Base-by-base conservation (phyloP, 371 early-diverging fungal genomes). In the Antonospora locustae region DNA sequence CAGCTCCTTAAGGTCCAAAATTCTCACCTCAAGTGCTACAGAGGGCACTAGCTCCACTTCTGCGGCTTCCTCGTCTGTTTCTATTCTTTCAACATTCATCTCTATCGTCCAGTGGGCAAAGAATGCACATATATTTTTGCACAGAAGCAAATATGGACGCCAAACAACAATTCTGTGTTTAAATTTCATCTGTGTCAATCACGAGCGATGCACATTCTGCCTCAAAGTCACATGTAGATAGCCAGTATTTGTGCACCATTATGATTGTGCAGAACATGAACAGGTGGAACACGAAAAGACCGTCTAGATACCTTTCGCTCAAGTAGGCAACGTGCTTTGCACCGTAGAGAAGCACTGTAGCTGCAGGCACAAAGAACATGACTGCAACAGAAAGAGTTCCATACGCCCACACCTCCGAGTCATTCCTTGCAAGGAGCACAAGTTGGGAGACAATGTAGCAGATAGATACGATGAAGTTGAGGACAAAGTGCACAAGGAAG, bases 241-340 rank as follows among this genome's bases (percentile, higher is more conserved):
- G 38, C 70, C 70, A 70, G 29, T 50, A 70, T 27, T 70, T 70
- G 51, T 70, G 70, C 11, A 55, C 34, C 70, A 70, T 65, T 27
- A 70, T 50, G 11, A 66, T 34, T 22, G 61, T 23, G 20, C 61
- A 58, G 28, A 66, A 56, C 9, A 46, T 51, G 47, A 52, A 65
- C 9, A 65, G 36, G 39, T 48, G 40, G 20, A 48, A 43, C 23
- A 70, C 62, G 40, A 70, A 70, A 6, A 65, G 24, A 28, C 43
- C 53, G 55, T 70, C 70, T 6, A 70, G 44, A 51, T 66, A 66
- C 32, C 55, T 50, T 29, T 65, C 59, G 40, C 52, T 50, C 11
- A 62, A 17, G 17, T 29, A 12, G 1, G 53, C 63, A 29, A 70
- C 56, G 30, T 50, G 6, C 23, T 36, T 23, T 1, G 61, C 45